phyloP scores from a whole-genome alignment of 345 rosid species.

The Turritis glabra region DNA sequence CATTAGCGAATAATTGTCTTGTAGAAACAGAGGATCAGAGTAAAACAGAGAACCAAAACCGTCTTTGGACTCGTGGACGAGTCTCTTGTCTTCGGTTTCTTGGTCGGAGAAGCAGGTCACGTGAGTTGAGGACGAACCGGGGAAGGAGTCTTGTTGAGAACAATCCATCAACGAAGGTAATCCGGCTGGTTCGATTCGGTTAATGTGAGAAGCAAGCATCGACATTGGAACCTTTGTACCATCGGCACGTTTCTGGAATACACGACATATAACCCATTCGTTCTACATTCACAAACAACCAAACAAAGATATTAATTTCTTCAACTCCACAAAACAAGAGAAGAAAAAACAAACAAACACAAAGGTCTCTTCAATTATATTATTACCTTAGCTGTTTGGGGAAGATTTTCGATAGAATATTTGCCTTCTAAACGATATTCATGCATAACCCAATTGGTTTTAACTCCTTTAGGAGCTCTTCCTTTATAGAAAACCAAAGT shows the following conservation, averaged over 20 bases:
- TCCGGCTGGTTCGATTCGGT: slow-evolving; percentile 32
- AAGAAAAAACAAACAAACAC: neutral
- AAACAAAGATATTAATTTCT: slow-evolving; percentile 2
- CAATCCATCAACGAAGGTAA: slow-evolving; percentile 73
- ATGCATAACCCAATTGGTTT: slow-evolving; percentile 87
- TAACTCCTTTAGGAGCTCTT: slow-evolving; percentile 81
- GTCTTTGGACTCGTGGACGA: slow-evolving; percentile 39
- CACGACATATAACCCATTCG: slow-evolving; percentile 83
- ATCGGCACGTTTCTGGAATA: slow-evolving; percentile 57
- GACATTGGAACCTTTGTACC: slow-evolving; percentile 55
- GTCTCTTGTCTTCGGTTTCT: slow-evolving; percentile 41
- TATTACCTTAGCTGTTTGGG: slow-evolving; percentile 59
- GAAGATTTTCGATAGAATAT: slow-evolving; percentile 53
- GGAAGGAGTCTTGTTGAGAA: slow-evolving; percentile 37
- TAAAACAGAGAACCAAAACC: slow-evolving; percentile 43
- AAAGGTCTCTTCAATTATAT: neutral
- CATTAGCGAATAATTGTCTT: slow-evolving; percentile 53
- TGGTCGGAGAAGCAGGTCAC: slow-evolving; percentile 95
- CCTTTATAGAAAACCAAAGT: slow-evolving; percentile 86
- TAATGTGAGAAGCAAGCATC: slow-evolving; percentile 37
- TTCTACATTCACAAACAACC: slow-evolving; percentile 48
- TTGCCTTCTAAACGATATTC: slow-evolving; percentile 81
- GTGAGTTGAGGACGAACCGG: slow-evolving; percentile 43
- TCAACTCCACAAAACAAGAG: neutral
- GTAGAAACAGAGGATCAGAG: slow-evolving; percentile 49